Evolutionary conservation across 345 rosid genomes (phyloP).

Genomic region (Reutealis trisperma): DNA sequence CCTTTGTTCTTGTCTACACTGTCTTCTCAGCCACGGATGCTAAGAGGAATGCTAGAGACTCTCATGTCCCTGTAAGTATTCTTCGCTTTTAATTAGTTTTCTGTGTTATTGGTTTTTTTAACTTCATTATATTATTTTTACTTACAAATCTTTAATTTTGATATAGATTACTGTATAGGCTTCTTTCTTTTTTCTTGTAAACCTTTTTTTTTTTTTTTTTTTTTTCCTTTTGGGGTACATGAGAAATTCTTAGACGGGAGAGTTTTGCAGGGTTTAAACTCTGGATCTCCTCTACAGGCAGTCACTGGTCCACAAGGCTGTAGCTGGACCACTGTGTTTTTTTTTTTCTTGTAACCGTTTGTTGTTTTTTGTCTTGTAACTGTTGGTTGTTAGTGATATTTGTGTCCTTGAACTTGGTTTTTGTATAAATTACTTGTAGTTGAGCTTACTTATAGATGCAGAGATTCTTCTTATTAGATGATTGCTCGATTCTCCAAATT

Average conservation of each 20-base stretch:
- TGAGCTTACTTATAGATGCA: background rate
- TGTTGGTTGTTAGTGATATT: background rate
- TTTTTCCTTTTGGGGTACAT: too few relatives aligned
- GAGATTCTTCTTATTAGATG: background rate
- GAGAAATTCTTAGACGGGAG: too few relatives aligned
- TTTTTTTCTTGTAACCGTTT: too few relatives aligned
- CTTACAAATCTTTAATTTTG: too few relatives aligned
- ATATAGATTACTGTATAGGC: too few relatives aligned
- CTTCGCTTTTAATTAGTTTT: background rate
- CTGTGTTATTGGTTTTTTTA: background rate
- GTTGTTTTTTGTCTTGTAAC: background rate
- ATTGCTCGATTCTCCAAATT: background rate
- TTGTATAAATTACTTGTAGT: background rate
- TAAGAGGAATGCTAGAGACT: conserved; percentile 32
- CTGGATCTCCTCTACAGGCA: too few relatives aligned
- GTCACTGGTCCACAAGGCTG: too few relatives aligned
- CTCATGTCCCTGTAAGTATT: conserved; percentile 33
- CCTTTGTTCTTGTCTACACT: conserved; percentile 30
- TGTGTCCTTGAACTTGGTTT: background rate
- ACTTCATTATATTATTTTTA: too few relatives aligned
- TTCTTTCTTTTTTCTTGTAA: too few relatives aligned
- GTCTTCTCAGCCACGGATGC: conserved; percentile 37
- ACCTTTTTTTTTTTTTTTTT: too few relatives aligned
- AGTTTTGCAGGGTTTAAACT: too few relatives aligned
- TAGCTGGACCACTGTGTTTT: too few relatives aligned